These are phyloP conservation scores for Cucumis sativus DNA, from an alignment of 306 rosid genomes.

Conservation along the genomic window Cucumber_9930_V3 NC_026657.2:29737501-29738000, in stretches of 20 bases:
- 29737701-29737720: background rate
- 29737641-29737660: background rate
- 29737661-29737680: background rate
- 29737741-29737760: background rate
- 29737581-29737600: background rate
- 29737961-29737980: background rate
- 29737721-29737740: background rate
- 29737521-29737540: background rate
- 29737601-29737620: background rate
- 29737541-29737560: background rate
- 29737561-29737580: background rate
- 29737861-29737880: conserved; percentile 4
- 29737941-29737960: background rate
- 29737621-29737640: background rate
- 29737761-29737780: background rate
- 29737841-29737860: background rate
- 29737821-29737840: background rate
- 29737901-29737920: background rate
- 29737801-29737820: background rate
- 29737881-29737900: background rate
- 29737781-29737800: background rate
- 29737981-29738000: background rate
- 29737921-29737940: background rate
- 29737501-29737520: background rate
- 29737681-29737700: too few relatives aligned